Percentiles rank a stretch among this genome's conserved stretches.
Evolutionary conservation across 352 stramenopile genomes (phyloP).

Genomic region (Thalassiosira livingstoniorum): DNA sequence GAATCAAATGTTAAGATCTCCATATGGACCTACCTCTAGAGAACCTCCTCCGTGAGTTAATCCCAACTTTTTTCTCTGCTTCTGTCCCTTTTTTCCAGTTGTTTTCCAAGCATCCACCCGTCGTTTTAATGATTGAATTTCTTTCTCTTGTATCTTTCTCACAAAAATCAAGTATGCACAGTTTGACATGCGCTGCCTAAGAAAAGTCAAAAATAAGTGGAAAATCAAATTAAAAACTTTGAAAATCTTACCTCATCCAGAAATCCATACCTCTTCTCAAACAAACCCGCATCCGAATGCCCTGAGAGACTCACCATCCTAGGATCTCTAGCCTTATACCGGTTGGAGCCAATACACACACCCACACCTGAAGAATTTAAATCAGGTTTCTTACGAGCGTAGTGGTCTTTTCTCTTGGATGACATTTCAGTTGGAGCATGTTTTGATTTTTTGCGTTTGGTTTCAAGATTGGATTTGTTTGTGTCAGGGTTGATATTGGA

Average conservation of each 20-base stretch:
- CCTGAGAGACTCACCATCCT: conserved; percentile 74
- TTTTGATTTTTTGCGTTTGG: conserved; percentile 80
- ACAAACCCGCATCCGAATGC: conserved; percentile 76
- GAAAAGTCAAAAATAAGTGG: background rate
- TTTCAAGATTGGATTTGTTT: background rate
- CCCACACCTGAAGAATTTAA: conserved; percentile 79
- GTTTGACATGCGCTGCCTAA: background rate
- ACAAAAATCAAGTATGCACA: too few relatives aligned
- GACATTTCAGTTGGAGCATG: conserved; percentile 83
- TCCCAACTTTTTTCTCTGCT: conserved; percentile 65
- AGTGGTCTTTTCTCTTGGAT: conserved; percentile 77
- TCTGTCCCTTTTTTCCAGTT: conserved; percentile 78
- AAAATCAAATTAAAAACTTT: background rate
- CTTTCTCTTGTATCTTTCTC: conserved; percentile 68
- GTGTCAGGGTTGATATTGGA: conserved; percentile 18
- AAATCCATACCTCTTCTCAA: conserved; percentile 82
- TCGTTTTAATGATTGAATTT: conserved; percentile 77
- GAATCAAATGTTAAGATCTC: too few relatives aligned
- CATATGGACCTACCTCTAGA: conserved; percentile 27
- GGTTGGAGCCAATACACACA: conserved; percentile 77
- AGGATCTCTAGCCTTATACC: conserved; percentile 82
- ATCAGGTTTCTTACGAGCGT: conserved; percentile 52
- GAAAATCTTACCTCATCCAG: conserved; percentile 62
- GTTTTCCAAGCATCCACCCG: conserved; percentile 70
- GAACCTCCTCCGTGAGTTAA: conserved; percentile 46